Conservation (phyloP, 164 flowering plant species). For the Piper longum region DNA sequence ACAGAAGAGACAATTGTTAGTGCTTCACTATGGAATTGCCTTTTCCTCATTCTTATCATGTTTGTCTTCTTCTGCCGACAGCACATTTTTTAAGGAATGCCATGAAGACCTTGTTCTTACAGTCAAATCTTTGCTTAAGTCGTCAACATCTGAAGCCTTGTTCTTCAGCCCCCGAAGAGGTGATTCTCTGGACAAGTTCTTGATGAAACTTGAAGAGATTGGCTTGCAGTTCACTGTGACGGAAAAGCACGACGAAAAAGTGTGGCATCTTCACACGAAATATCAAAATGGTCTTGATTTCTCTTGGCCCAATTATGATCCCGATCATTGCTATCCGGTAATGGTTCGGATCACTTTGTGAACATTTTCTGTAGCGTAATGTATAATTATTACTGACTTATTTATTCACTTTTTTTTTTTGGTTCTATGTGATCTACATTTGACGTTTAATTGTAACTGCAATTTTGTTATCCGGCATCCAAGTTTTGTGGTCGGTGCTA, state of each 20-base stretch:
- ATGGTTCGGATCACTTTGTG: conserved; percentile 50
- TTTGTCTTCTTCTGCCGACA: conserved; percentile 20
- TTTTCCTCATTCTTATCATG: not conserved
- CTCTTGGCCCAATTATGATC: conserved; percentile 67
- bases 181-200: conserved; percentile 58
- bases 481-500: too few relatives aligned
- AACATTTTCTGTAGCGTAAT: conserved; percentile 2
- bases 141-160: conserved; percentile 52
- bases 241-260: conserved; percentile 38
- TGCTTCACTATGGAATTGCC: not conserved
- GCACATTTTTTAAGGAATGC: conserved; percentile 84
- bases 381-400: not conserved
- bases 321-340: conserved; percentile 78
- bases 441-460: too few relatives aligned
- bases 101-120: conserved; percentile 61
- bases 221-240: conserved; percentile 39
- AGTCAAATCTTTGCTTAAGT: conserved; percentile 42
- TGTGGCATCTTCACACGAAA: conserved; percentile 50
- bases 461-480: too few relatives aligned
- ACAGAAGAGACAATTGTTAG: not conserved
- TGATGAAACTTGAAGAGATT: conserved; percentile 30
- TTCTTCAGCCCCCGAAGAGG: conserved; percentile 80
- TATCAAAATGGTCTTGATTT: conserved; percentile 15
- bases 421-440: not conserved
- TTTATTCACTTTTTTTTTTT: not conserved